Evolutionary conservation across 2,329 filamentous ascomycete species (phyloP).

Genomic region (Alternaria rosae): DNA sequence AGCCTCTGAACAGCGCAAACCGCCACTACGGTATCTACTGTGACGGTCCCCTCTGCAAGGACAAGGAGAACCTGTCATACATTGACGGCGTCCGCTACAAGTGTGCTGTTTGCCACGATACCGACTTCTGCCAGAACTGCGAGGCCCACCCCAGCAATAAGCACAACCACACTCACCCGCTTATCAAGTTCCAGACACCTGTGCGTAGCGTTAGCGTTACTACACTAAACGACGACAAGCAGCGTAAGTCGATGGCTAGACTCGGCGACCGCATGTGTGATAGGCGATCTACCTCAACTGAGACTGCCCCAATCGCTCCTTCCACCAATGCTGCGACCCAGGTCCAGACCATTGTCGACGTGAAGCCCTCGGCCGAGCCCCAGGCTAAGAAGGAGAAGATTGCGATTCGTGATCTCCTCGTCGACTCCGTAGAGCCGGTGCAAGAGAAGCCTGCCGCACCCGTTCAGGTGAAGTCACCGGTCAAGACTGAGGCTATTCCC

Average conservation of each 20-base stretch:
- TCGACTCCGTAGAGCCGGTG: slow-evolving; percentile 38
- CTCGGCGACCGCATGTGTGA: slow-evolving; percentile 72
- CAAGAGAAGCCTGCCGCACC: slow-evolving; percentile 44
- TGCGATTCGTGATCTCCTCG: slow-evolving; percentile 49
- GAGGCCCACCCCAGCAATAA: slow-evolving; percentile 84
- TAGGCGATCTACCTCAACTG: slow-evolving; percentile 59
- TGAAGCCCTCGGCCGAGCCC: slow-evolving; percentile 66
- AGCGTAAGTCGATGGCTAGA: slow-evolving; percentile 68
- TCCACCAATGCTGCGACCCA: slow-evolving; percentile 63
- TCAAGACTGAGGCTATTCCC: slow-evolving; percentile 24
- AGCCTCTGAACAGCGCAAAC: slow-evolving; percentile 54
- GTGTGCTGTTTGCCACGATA: slow-evolving; percentile 93
- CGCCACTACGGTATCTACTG: slow-evolving; percentile 89
- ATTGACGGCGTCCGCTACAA: slow-evolving; percentile 93
- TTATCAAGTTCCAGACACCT: slow-evolving; percentile 96
- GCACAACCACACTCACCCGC: slow-evolving; percentile 94
- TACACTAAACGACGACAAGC: slow-evolving; percentile 78
- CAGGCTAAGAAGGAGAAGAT: slow-evolving; percentile 53
- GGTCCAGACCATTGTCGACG: slow-evolving; percentile 67
- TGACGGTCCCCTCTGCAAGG: slow-evolving; percentile 86
- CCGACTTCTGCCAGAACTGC: slow-evolving; percentile 93
- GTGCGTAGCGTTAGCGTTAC: slow-evolving; percentile 87
- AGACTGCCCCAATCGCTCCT: slow-evolving; percentile 56
- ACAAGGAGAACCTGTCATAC: slow-evolving; percentile 61
- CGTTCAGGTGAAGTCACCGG: slow-evolving; percentile 10